Conservation (phyloP, 805 yeast genomes). For the Candida golubevii region DNA sequence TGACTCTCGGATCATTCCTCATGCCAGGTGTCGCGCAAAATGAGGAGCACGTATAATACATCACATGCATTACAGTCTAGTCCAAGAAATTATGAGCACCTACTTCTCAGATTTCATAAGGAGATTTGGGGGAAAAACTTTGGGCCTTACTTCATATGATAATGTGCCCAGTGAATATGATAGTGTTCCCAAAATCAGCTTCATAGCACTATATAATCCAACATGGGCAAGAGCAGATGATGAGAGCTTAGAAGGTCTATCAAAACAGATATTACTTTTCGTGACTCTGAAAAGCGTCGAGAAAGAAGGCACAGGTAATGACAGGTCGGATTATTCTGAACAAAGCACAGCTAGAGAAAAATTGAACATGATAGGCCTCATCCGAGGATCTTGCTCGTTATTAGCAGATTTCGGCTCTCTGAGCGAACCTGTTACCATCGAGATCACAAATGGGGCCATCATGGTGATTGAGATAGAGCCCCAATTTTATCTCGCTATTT, state of each 20-base stretch:
- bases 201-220: slow-evolving; percentile 32
- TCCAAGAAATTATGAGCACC: slow-evolving; percentile 19
- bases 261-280: slow-evolving; percentile 32
- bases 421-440: slow-evolving; percentile 20
- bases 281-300: slow-evolving; percentile 4
- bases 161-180: slow-evolving; percentile 1
- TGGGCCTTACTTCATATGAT: slow-evolving; percentile 8
- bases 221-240: slow-evolving; percentile 19
- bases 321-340: too few relatives aligned
- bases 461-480: slow-evolving; percentile 24
- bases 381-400: slow-evolving; percentile 34
- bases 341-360: slow-evolving; percentile 16
- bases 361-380: slow-evolving; percentile 30
- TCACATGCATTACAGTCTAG: background rate
- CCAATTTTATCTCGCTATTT: slow-evolving; percentile 25
- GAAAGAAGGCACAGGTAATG: background rate
- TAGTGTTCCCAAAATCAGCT: slow-evolving; percentile 17
- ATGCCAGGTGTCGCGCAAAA: too few relatives aligned
- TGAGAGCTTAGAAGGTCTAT: slow-evolving; percentile 28
- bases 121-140: slow-evolving; percentile 17
- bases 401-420: slow-evolving; percentile 21
- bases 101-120: slow-evolving; percentile 32
- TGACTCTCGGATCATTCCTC: too few relatives aligned
- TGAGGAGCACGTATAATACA: too few relatives aligned
- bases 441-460: slow-evolving; percentile 23